These are phyloP conservation scores for Globisporangium ultimum DNA, from an alignment of 352 stramenopile genomes.

Conservation along the genomic window DNA sequence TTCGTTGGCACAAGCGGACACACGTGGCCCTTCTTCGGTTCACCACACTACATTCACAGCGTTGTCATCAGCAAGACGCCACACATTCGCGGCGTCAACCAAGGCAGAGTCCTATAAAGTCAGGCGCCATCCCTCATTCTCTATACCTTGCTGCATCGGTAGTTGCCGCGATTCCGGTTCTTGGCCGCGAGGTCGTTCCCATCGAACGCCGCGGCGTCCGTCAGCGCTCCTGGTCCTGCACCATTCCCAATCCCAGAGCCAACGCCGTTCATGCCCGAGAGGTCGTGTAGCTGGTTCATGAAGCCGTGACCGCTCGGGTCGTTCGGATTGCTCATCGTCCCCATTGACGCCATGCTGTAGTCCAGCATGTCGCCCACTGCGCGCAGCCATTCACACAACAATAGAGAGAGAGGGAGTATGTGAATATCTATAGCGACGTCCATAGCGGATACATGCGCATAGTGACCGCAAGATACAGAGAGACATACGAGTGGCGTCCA, in stretches of 20 bases:
- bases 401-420: neutral
- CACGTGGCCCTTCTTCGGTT: slow-evolving; percentile 86
- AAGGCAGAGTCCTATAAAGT: no score
- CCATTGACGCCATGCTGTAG: slow-evolving; percentile 50
- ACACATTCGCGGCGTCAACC: neutral
- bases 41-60: slow-evolving; percentile 45
- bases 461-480: neutral
- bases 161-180: slow-evolving; percentile 84
- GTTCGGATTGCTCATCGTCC: slow-evolving; percentile 26
- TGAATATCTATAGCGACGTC: neutral
- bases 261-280: slow-evolving; percentile 13
- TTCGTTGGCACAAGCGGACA: slow-evolving; percentile 79
- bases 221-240: slow-evolving; percentile 5
- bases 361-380: slow-evolving; percentile 53
- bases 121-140: neutral
- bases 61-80: neutral
- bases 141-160: slow-evolving; percentile 82
- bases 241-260: neutral
- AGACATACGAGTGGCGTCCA: slow-evolving; percentile 29
- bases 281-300: slow-evolving; percentile 56
- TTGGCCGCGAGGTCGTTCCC: slow-evolving; percentile 42
- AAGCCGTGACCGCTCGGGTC: slow-evolving; percentile 20
- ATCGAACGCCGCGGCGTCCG: slow-evolving; percentile 28
- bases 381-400: neutral
- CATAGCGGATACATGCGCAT: neutral